Evolutionary conservation across 2,329 filamentous ascomycete species (phyloP).

Genomic region (Nemania sp.): DNA sequence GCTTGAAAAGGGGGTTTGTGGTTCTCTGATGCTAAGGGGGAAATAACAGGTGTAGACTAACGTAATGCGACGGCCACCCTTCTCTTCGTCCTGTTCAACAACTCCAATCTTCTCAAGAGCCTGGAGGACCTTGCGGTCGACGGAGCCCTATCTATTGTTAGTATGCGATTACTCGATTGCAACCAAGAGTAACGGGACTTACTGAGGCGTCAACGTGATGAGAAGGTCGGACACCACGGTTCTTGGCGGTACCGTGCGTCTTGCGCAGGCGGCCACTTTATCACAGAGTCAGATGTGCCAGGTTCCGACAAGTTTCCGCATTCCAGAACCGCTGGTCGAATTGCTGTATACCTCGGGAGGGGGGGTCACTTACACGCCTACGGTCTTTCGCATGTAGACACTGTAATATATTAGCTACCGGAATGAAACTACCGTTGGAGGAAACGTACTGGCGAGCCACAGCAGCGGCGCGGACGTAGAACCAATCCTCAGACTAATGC

Average conservation of each 20-base stretch:
- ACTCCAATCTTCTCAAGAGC: conserved; percentile 99
- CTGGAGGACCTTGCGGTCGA: conserved; percentile 98
- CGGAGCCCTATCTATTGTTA: too few relatives aligned
- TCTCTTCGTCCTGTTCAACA: conserved; percentile 96
- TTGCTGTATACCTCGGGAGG: conserved; percentile 60
- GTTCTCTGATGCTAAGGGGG: too few relatives aligned
- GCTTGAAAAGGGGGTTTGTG: too few relatives aligned
- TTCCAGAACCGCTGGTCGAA: conserved; percentile 68
- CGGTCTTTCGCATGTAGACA: conserved; percentile 99
- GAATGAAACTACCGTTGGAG: neutral
- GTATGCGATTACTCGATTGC: too few relatives aligned
- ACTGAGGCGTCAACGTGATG: conserved; percentile 96
- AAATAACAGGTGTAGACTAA: conserved; percentile 69
- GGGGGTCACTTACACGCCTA: conserved; percentile 74
- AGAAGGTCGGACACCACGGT: conserved; percentile 90
- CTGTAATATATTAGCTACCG: conserved; percentile 68
- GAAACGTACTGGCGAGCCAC: conserved; percentile 67
- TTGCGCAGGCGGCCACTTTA: conserved; percentile 86
- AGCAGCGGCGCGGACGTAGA: conserved; percentile 88
- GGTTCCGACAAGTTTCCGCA: conserved; percentile 63
- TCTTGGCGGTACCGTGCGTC: conserved; percentile 96
- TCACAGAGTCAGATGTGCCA: conserved; percentile 65
- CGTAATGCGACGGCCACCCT: conserved; percentile 99
- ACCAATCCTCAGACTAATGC: conserved; percentile 96
- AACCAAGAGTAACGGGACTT: too few relatives aligned